Evolutionary conservation across 2,329 filamentous ascomycete genomes (phyloP), one percentile per base, ranked within the genome.

Genomic region (Epichloe glyceriae): DNA sequence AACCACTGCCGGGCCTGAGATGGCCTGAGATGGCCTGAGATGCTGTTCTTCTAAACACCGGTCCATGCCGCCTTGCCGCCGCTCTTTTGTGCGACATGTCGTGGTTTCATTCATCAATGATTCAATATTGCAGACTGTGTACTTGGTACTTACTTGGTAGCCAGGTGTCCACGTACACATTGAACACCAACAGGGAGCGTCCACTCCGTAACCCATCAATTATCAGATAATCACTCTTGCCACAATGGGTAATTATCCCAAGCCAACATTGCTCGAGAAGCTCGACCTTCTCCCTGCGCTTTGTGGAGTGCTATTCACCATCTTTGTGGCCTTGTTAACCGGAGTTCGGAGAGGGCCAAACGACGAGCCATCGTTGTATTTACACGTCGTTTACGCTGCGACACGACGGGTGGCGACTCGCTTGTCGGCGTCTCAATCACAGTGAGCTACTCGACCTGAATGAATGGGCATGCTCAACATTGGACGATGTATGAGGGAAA

Each of bases 361-460:
- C n/a, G 57, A 55, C 35, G 54, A 54, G 38, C 53, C 54, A 34
- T 58, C 52, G 37, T 45, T 54, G 7, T 52, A 51, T 41, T 48
- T 57, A 1, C 56, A 59, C 33, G 41, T 59, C 8, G 49, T 49
- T 19, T 58, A 59, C 37, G 55, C 57, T 4, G 39, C 53, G 14
- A 42, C 55, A 30, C 52, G 56, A 44, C 53, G 49, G 40, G 38
- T 54, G 4, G 46, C 50, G 5, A 11, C 30, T 3, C 55, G 57
- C 6, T 53, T 57, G 15, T 52, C 47, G 3, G 41, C 56, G 19
- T 33, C 52, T 3, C 56, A 59, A 43, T 38, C 55, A 12, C 57
- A 57, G 57, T 57, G 46, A 37, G 55, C 22, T n/a, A n/a, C n/a
- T 46, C 3, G 8, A 12, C 7, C 4, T 30, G 7, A 12, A 19